Evolutionary conservation across 805 yeast species (phyloP), one percentile per base, ranked within the genome.

Genomic region (Clavispora phyllophila): DNA sequence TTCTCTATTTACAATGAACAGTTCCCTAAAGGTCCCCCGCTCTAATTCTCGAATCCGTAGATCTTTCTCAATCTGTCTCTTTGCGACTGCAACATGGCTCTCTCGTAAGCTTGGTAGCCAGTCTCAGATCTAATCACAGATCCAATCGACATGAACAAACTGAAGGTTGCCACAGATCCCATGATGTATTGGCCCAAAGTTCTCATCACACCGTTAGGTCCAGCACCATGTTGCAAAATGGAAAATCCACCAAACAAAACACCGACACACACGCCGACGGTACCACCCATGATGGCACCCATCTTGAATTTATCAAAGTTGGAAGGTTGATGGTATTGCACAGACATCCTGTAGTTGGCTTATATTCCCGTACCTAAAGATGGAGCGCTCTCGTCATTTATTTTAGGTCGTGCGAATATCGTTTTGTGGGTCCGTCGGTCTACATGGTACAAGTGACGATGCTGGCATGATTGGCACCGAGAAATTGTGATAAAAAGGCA

Each of bases 131-230:
- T 79, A 49, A 87, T 87, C 15, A 87, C 89, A 9, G 96, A 87
- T 29, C 99, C 98, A 52, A 91, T 85, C 35, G 95, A 85, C 98
- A 91, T 90, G 66, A 91, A 88, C 55, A 91, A 76, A 32, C 97
- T 97, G 66, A 93, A 91, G 9, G 97, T 91, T 38, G 95, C 96
- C 2, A 96, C 96, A 5, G 96, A 87, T 42, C 97, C 97, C 56
- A 85, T 83, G 66, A 93, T 90, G 67, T 90, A 93, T 68, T 91
- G 96, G 43, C 99, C 98, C 59, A 93, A 71, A 1, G 97, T 91
- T 70, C 96, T 83, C 82, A 93, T 86, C 44, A 87, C 87, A 43
- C 99, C 99, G 59, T 87, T 86, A 38, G 99, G 99, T 12, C 96
- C 96, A n/a, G 99, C 93, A 15, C 99, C 99, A 53, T 85, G 82